These are phyloP conservation scores for Podosphaera xanthii DNA, from an alignment of 2,329 filamentous ascomycete genomes.

Conservation along the genomic window DNA sequence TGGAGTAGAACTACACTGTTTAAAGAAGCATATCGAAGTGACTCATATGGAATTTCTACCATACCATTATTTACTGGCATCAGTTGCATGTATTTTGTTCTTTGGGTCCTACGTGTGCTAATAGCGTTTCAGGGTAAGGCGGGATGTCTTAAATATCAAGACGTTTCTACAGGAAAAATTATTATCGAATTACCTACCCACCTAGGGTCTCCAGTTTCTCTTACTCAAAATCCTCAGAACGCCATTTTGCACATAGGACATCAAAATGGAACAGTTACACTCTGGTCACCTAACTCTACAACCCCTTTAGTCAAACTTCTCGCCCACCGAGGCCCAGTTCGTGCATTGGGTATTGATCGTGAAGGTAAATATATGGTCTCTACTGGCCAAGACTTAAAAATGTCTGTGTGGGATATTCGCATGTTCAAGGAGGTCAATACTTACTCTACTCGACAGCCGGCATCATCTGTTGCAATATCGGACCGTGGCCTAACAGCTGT, in stretches of 20 bases:
- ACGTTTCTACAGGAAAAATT: constrained; percentile 78
- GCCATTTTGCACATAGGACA: constrained; percentile 82
- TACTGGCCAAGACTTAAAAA: constrained; percentile 68
- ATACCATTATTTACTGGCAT: constrained; percentile 84
- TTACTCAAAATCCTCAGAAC: constrained; percentile 79
- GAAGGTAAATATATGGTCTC: constrained; percentile 93
- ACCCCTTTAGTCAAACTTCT: constrained; percentile 79
- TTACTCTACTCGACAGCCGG: constrained; percentile 67
- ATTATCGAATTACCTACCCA: constrained; percentile 70
- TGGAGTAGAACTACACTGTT: constrained; percentile 77
- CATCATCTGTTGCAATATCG: constrained; percentile 65
- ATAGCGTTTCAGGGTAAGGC: constrained; percentile 36
- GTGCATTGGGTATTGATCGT: constrained; percentile 63
- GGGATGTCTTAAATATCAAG: constrained; percentile 80
- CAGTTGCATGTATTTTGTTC: constrained; percentile 34
- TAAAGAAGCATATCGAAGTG: constrained; percentile 77
- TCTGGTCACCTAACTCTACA: constrained; percentile 85
- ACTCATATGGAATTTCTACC: constrained; percentile 88
- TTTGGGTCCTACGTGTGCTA: constrained; percentile 3
- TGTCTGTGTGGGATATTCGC: constrained; percentile 89
- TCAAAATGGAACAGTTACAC: constrained; percentile 78
- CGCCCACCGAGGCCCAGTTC: constrained; percentile 72
- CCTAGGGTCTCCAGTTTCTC: constrained; percentile 59
- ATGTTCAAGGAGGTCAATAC: constrained; percentile 84
- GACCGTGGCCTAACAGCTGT: constrained; percentile 75